These are phyloP conservation scores for Cardamine resedifolia DNA, from an alignment of 345 rosid species.

Conservation along the genomic window DNA sequence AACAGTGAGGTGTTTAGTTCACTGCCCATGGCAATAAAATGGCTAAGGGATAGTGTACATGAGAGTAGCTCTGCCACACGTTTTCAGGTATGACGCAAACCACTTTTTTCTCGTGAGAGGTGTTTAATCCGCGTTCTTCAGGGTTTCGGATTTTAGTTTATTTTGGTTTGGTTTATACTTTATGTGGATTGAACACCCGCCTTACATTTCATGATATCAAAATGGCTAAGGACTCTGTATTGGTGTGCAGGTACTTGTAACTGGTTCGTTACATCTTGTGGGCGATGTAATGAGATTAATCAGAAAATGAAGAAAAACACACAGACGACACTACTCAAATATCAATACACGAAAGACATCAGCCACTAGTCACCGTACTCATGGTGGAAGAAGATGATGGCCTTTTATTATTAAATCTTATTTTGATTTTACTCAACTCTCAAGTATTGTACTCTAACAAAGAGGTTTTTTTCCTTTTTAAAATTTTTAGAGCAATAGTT, in stretches of 20 bases:
- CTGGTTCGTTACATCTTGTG: conserved; percentile 89
- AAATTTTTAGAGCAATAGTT: neutral
- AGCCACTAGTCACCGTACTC: neutral
- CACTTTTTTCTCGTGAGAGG: neutral
- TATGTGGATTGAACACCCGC: neutral
- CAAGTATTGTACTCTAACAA: conserved; percentile 5
- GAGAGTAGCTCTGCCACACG: conserved; percentile 56
- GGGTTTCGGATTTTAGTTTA: neutral
- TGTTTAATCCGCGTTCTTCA: neutral
- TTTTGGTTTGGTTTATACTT: neutral
- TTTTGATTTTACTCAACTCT: neutral
- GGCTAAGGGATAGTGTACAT: conserved; percentile 75
- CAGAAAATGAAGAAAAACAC: conserved; percentile 47
- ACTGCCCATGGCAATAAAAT: conserved; percentile 81
- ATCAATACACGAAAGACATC: neutral
- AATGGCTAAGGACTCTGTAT: neutral
- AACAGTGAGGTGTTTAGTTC: conserved; percentile 85
- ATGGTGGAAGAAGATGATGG: neutral
- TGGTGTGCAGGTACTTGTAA: conserved; percentile 69
- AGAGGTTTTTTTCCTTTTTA: neutral
- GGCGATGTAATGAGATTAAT: conserved; percentile 83
- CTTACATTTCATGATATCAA: neutral
- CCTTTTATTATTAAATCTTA: neutral
- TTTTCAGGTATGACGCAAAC: conserved; percentile 59
- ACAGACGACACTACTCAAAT: neutral